Base-by-base conservation (phyloP, 2,329 filamentous ascomycete genomes). In the Achaetomium macrosporum region DNA sequence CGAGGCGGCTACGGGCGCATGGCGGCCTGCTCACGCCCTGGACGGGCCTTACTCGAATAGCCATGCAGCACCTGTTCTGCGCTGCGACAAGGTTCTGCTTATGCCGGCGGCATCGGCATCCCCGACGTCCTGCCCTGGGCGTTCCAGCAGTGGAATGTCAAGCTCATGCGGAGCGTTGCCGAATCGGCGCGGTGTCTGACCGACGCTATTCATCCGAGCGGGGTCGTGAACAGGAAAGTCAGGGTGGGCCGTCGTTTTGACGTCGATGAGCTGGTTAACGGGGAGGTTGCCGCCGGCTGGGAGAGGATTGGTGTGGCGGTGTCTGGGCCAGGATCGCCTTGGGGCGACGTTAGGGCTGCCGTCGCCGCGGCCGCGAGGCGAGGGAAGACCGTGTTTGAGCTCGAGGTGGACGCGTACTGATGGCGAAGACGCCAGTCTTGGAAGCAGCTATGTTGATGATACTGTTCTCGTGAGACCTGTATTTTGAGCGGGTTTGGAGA, bases 61-160 rank as follows among this genome's bases (percentile, higher is more conserved):
- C 50, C 59, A 61, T 2, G 62, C 60, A 12, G 31, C 42, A 0
- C 51, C 56, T 6, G 53, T 72, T 6, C 61, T 68, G 1, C 54
- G 42, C 1, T 68, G 64, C 46, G 69, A 72, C 52, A 59, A 65
- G 1, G 49, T 77, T 1, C 54, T 78, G 9, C 67, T 73, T 43
- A 68, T 78, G 71, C 64, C 2, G 76, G 76, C 16, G 76, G 75
- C 9, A 72, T 77, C 29, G 75, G 75, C 41, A 73, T 78, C 59
- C 77, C 75, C 0, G 71, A 65, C 2, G 42, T 74, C 13, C 54
- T 77, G 0, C 67, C 70, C 3, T 68, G 65, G 45, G 37, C 70
- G 3, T 47, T 51, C 15, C 47, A 47, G 37, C 71, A 72, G 50
- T 42, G 51, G 16, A 73, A 70, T 51, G 54, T 67, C 6, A 71